A percentile compares a stretch with the other conserved stretches of the same genome.
phyloP scores from a whole-genome alignment of 805 yeast species.

The Nakazawaea sp. region DNA sequence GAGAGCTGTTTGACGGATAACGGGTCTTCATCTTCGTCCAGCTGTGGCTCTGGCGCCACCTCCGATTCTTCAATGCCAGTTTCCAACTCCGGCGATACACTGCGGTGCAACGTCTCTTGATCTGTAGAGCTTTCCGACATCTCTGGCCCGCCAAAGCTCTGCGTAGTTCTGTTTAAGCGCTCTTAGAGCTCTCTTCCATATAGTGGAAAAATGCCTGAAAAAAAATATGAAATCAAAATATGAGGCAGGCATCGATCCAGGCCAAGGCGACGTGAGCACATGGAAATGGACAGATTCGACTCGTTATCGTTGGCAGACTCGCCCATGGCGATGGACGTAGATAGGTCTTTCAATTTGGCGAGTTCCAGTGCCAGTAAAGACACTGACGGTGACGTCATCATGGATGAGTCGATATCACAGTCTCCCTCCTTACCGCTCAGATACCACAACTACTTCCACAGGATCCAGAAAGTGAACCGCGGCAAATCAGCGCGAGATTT shows the following conservation, averaged over 20 bases:
- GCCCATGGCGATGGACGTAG: constrained; percentile 7
- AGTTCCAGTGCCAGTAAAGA: neutral
- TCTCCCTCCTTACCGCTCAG: constrained; percentile 12
- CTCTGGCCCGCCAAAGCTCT: no score
- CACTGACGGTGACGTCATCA: constrained; percentile 9
- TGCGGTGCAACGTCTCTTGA: no score
- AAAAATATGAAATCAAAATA: no score
- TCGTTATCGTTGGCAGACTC: constrained; percentile 1
- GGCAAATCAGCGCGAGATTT: neutral
- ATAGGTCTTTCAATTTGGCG: neutral
- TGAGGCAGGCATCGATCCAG: no score
- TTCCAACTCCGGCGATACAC: no score
- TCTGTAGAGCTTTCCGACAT: no score
- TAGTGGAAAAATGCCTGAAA: no score
- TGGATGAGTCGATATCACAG: constrained; percentile 11
- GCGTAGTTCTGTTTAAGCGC: no score
- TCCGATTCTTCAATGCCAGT: neutral
- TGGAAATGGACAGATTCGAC: constrained; percentile 6
- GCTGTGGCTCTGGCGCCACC: neutral
- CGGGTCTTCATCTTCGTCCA: constrained; percentile 44
- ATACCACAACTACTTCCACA: constrained; percentile 8
- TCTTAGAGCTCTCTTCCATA: no score
- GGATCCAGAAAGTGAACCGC: constrained; percentile 6
- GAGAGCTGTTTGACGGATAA: constrained; percentile 54
- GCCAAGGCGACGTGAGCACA: no score